Base-by-base conservation (phyloP, 495 filamentous ascomycete genomes). In the Margaritispora aquatica region DNA sequence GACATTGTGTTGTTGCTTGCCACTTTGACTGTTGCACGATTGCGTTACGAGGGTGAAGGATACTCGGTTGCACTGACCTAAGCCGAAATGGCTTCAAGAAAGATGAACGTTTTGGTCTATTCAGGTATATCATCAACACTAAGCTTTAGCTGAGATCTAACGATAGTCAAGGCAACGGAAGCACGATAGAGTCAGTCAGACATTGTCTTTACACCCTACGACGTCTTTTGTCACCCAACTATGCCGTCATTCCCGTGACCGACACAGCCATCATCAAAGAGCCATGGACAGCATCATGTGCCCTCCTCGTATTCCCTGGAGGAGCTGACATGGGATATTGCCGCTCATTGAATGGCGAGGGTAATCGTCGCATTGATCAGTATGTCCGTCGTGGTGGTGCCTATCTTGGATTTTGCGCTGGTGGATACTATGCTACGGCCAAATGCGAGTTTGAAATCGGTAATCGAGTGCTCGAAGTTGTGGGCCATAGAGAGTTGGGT, bases 321-420 rank as follows among this genome's bases (percentile, higher is more conserved):
- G 94, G 94, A n/a, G 94, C 90, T 19, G 94, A 98, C 66, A 78
- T 96, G 44, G 90, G 87, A 27, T 98, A 97, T 73, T 96, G 92
- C 67, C 84, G 88, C 3, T 85, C 81, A 11, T 80, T 98, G 44
- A 94, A 97, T 70, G 94, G 94, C 29, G 75, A 84, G 57, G 94
- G 94, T 15, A 98, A 97, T 69, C 79, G 87, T 36, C 80, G 77
- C 55, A 97, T 98, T 69, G 74, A 77, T 19, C 85, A 92, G 59
- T 98, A 87, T 69, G 89, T 98, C 48, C 86, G 87, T 54, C 74
- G 82, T n/a, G 94, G 94, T 11, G 94, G 94, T 3, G 72, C 76
- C 1, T 98, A 93, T 68, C 77, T 97, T 21, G 95, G 94, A 3
- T 84, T 98, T 61, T 98, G 94, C 67, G 95, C 95, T 36, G 94